Conservation (phyloP, 2,329 filamentous ascomycete species). For the Apiospora aurea region DNA sequence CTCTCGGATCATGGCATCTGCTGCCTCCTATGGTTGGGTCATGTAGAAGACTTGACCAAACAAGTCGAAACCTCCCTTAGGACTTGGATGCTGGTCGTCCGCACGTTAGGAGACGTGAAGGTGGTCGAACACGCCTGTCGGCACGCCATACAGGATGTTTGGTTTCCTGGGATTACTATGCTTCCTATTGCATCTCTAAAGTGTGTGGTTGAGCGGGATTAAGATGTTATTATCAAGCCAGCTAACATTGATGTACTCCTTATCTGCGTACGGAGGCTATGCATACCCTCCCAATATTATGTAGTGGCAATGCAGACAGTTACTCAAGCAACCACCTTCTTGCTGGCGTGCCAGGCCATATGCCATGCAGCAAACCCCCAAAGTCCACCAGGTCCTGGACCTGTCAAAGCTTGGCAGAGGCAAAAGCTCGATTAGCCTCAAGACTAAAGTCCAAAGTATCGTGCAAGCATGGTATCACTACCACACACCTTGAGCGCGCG, state of each 20-base stretch:
- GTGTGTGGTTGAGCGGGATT: neutral
- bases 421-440: neutral
- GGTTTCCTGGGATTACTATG: neutral
- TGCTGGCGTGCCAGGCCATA: neutral
- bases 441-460: neutral
- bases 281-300: neutral
- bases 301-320: neutral
- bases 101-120: neutral
- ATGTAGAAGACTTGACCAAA: neutral
- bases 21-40: neutral
- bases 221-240: neutral
- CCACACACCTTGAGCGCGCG: neutral
- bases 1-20: neutral
- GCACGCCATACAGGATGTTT: neutral
- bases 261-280: neutral
- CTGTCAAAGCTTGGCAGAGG: conserved; percentile 11
- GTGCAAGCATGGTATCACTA: neutral
- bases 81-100: neutral
- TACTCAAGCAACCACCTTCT: neutral
- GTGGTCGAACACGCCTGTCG: neutral
- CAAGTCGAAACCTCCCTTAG: no score
- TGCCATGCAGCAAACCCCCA: neutral
- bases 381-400: neutral
- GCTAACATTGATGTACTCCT: neutral
- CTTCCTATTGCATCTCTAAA: neutral